Evolutionary conservation across 2,329 filamentous ascomycete species (phyloP).

Genomic region (Penicillium sp.): DNA sequence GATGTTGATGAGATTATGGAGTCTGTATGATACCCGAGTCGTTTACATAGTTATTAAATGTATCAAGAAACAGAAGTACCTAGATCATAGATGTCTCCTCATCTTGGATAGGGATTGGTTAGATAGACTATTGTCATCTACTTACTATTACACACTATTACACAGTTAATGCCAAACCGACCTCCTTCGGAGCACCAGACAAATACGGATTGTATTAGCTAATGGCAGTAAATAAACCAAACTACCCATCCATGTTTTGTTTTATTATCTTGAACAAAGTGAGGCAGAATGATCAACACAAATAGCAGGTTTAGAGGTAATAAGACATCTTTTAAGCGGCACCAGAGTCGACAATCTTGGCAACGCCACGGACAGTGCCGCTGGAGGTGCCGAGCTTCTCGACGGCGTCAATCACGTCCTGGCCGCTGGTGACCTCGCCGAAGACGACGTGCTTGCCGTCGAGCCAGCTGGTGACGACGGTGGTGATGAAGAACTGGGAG

Average conservation of each 20-base stretch:
- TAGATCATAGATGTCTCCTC: too few species aligned
- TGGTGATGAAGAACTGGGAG: conserved; percentile 71
- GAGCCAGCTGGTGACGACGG: conserved; percentile 62
- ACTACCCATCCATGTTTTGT: background rate
- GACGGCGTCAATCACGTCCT: conserved; percentile 55
- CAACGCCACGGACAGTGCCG: conserved; percentile 50
- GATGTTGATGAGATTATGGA: background rate
- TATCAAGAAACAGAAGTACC: too few species aligned
- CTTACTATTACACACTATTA: too few species aligned
- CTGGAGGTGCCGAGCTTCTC: conserved; percentile 55
- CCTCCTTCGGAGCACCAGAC: too few species aligned
- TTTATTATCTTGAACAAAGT: background rate
- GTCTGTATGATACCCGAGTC: background rate
- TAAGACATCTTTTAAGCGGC: conserved; percentile 20
- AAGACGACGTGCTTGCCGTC: conserved; percentile 69
- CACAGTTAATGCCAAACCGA: too few species aligned
- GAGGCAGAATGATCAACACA: background rate
- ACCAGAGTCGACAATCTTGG: conserved; percentile 48
- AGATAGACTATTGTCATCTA: too few species aligned
- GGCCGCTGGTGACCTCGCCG: conserved; percentile 57
- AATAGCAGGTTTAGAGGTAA: background rate
- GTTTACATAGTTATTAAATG: too few species aligned
- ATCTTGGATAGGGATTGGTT: too few species aligned
- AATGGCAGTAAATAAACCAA: conserved; percentile 2
- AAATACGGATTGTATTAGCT: too few species aligned